A percentile compares a stretch with the other conserved stretches of the same genome.
Conservation (phyloP, 176 grass and related monocot species). For the Themeda triandra region DNA sequence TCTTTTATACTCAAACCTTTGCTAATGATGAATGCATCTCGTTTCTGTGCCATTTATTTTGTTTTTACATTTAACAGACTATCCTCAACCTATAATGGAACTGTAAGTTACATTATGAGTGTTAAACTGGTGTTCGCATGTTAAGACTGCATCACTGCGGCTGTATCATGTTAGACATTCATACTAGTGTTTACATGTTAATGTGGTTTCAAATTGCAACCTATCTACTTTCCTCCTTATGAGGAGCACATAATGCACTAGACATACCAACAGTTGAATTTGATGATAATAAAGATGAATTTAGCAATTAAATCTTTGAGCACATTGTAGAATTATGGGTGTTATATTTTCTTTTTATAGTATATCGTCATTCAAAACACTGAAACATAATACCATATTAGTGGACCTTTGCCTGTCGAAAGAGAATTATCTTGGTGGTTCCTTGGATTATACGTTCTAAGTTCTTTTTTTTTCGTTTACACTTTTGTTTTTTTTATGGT, state of each 20-base stretch:
- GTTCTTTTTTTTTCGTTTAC: neutral
- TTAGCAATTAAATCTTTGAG: neutral
- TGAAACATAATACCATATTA: neutral
- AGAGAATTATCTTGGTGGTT: neutral
- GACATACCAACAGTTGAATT: neutral
- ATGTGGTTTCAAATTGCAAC: neutral
- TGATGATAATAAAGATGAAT: neutral
- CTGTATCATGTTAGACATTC: neutral
- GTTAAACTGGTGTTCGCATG: neutral
- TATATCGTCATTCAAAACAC: neutral
- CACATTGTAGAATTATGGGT: neutral
- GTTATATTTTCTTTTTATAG: neutral
- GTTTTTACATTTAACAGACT: neutral
- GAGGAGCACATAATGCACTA: neutral
- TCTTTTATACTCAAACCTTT: neutral
- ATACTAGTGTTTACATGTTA: neutral
- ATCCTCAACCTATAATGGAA: neutral
- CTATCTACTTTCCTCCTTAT: conserved; percentile 4
- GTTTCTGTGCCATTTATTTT: neutral
- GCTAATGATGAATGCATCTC: neutral
- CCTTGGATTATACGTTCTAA: neutral
- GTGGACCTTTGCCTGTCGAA: neutral
- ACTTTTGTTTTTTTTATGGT: neutral
- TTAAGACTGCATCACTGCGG: neutral
- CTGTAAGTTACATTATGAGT: neutral